These are phyloP conservation scores for Leishmania arabica DNA, from an alignment of 208 protist genomes.

Conservation along the genomic window DNA sequence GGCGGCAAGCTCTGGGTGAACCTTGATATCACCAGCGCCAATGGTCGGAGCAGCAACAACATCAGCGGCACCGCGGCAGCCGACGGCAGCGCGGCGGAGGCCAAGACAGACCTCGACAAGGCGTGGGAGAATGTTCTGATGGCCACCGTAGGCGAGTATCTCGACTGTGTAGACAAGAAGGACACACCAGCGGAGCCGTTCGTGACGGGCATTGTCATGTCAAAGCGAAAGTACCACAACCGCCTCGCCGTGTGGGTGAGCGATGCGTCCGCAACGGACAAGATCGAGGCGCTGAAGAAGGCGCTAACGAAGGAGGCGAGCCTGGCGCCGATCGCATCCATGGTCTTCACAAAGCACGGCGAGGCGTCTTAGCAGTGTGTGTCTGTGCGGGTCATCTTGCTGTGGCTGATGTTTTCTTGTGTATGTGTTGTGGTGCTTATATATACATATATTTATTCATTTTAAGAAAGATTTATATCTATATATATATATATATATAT, in stretches of 20 bases:
- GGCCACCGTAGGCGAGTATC: slow-evolving; percentile 78
- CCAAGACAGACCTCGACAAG: slow-evolving; percentile 63
- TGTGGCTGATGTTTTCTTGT: not conserved
- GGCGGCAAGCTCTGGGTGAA: slow-evolving; percentile 79
- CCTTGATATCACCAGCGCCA: slow-evolving; percentile 44
- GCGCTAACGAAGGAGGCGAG: slow-evolving; percentile 33
- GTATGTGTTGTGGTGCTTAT: not conserved
- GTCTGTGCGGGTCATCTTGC: not conserved
- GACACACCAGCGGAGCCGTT: slow-evolving; percentile 28
- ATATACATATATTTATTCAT: not conserved
- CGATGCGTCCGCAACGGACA: slow-evolving; percentile 48
- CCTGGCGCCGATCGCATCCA: slow-evolving; percentile 34
- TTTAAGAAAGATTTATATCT: not conserved
- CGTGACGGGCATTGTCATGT: slow-evolving; percentile 70
- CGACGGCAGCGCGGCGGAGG: slow-evolving; percentile 16
- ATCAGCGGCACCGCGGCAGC: slow-evolving; percentile 8
- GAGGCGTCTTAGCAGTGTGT: slow-evolving; percentile 35
- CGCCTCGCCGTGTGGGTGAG: slow-evolving; percentile 78
- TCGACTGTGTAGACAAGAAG: slow-evolving; percentile 51
- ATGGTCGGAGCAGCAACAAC: slow-evolving; percentile 28
- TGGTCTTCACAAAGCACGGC: slow-evolving; percentile 72
- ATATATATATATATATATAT: not conserved
- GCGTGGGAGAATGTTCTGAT: slow-evolving; percentile 85
- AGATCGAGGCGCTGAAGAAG: slow-evolving; percentile 55
- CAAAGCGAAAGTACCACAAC: slow-evolving; percentile 83